These are phyloP conservation scores for Echinochloa phyllopogon DNA, from an alignment of 176 grass and related monocot genomes.

Conservation along the genomic window DNA sequence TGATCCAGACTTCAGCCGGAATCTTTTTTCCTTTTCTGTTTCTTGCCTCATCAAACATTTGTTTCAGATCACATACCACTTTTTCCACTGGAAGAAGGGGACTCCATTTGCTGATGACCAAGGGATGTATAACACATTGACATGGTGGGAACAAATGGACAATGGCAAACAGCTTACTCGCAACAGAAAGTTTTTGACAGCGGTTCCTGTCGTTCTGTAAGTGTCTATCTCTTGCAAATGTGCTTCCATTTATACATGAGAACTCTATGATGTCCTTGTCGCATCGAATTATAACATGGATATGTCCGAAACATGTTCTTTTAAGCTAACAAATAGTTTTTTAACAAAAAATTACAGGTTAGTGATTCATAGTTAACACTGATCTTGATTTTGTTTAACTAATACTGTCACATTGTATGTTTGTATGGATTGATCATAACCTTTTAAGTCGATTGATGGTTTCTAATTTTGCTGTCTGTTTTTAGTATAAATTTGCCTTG, in stretches of 20 bases:
- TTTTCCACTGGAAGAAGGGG: slow-evolving; percentile 98
- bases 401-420: background rate
- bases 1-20: background rate
- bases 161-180: slow-evolving; percentile 90
- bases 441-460: background rate
- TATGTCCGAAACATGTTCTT: background rate
- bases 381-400: background rate
- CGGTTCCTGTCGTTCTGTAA: slow-evolving; percentile 85
- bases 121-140: slow-evolving; percentile 80
- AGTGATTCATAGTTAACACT: background rate
- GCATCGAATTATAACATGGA: background rate
- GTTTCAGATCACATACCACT: slow-evolving; percentile 90
- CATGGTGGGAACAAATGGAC: slow-evolving; percentile 99
- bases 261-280: background rate
- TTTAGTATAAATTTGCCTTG: background rate
- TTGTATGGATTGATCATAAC: slow-evolving; percentile 11
- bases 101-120: slow-evolving; percentile 93
- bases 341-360: background rate
- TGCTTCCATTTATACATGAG: background rate
- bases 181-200: slow-evolving; percentile 85
- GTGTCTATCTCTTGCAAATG: slow-evolving; percentile 11
- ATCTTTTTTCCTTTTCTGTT: slow-evolving; percentile 7
- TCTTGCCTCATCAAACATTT: slow-evolving; percentile 20
- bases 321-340: background rate
- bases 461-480: background rate